Evolutionary conservation across 805 yeast genomes (phyloP), one percentile per base, ranked within the genome.

Genomic region (Wickerhamomyces strasburgensis): DNA sequence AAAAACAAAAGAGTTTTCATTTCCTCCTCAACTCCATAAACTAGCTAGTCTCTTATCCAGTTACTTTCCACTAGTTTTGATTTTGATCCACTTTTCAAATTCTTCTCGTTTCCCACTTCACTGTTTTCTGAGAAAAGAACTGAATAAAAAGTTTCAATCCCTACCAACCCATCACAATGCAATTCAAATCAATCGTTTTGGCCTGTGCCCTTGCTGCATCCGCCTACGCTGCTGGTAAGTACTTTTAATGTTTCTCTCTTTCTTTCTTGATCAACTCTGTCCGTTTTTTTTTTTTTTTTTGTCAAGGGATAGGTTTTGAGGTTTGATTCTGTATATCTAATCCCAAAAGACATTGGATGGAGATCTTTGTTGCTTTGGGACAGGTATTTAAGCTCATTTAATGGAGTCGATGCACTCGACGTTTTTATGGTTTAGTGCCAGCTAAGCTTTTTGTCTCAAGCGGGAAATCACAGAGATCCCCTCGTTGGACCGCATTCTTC

Each of bases 111-210:
- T 21, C 25, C 25, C 11, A 21, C 25, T 21, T 21, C 10, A 8
- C 11, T 21, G 7, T 21, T 7, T 11, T 21, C 11, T 7, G 7
- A 11, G 11, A 21, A 8, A 21, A 11, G 25, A 8, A 21, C 11
- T 21, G 11, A 21, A 21, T 11, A 21, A 21, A 21, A 21, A 11
- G 25, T 21, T 21, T 8, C 11, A 21, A 7, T 21, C 11, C 11
- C 11, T 21, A 8, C 11, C 25, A 24, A 25, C 25, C 26, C 6
- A 14, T 17, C 9, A 46, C 28, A 43, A 77, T 78, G 83, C 81
- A 74, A 67, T 64, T 74, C 65, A 75, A 69, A 63, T 62, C 73
- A 44, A 52, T 72, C 55, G 54, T 73, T 47, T 63, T 70, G 44
- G 54, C 68, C 47, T 67, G 72, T 49, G 71, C 79, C 52, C 45